Base-by-base conservation (phyloP, 306 rosid genomes). In the Gastrolobium bilobum region DNA sequence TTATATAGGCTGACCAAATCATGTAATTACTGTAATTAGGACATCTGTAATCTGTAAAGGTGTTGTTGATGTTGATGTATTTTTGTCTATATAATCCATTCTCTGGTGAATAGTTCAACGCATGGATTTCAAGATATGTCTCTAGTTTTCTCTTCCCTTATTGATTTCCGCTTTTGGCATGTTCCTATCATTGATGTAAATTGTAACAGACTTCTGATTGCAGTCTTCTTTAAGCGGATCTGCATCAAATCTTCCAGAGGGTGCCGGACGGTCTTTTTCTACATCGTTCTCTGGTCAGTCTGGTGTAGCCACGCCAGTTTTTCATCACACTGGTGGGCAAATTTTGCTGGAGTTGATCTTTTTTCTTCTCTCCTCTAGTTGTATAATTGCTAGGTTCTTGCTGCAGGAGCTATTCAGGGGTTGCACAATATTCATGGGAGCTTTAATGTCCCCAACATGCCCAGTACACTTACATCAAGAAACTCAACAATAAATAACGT, bases 201-300 rank as follows among this genome's bases (percentile, higher is more conserved):
- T 70, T 46, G n/a, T 83, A 73, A 82, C 38, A 38, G 38, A 38
- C 26, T 78, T 73, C 50, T 78, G 42, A 57, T 79, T 84, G 83
- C 91, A 96, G 99, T 93, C 98, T 87, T 93, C 99, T 57, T 76
- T 93, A 75, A 96, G 91, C 4, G 96, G 97, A 73, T 91, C 99
- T 56, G 88, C 97, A 66, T 91, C 99, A 61, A 95, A 93, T 89
- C 91, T 90, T 84, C 94, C 89, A 48, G 99, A 95, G 38, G 84
- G 93, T 71, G 72, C 87, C 63, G 98, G 98, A 44, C 89, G 99
- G 84, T 87, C 96, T 75, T 93, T 90, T 86, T 77, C 94, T 4
- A 66, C 97, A 50, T 91, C 98, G 35, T 95, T 93, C 91, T 93
- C 99, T 83, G 91, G 94, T 88, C 99, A 95, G 86, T 91, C 97